Conservation (phyloP, 768 basidiomycete species). For the Agaricus blazei region DNA sequence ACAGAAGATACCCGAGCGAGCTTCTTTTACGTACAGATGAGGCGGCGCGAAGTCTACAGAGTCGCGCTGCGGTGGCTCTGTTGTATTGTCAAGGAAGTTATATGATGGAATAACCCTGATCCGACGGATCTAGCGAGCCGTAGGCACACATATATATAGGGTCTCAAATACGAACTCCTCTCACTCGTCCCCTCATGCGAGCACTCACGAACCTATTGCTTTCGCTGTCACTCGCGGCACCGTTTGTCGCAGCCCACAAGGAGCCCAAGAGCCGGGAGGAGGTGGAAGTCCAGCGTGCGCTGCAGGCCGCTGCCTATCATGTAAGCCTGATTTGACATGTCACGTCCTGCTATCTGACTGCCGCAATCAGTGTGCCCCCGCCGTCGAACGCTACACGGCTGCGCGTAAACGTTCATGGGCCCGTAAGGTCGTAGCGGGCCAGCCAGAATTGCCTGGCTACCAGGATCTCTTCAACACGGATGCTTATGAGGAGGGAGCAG, state of each 20-base stretch:
- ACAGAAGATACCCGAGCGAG: too few relatives aligned
- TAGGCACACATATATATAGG: background rate
- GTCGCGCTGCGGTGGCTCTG: too few relatives aligned
- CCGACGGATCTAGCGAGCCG: conserved; percentile 1
- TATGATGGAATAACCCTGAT: background rate
- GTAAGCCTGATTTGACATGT: conserved; percentile 21
- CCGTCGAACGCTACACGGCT: conserved; percentile 46
- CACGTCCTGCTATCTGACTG: background rate
- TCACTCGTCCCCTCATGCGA: conserved; percentile 4
- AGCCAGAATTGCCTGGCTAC: conserved; percentile 31
- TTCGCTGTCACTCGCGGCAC: conserved; percentile 15
- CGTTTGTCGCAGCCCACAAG: conserved; percentile 31
- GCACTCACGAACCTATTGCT: conserved; percentile 13
- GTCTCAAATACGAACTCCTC: background rate
- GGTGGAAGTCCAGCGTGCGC: conserved; percentile 40
- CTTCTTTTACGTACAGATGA: too few relatives aligned
- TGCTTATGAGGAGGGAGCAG: conserved; percentile 27
- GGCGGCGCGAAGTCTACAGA: too few relatives aligned
- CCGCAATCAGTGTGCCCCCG: conserved; percentile 41
- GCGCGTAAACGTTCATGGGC: conserved; percentile 43
- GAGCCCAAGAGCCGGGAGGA: conserved; percentile 40
- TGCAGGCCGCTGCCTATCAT: conserved; percentile 50
- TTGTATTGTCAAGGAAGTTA: too few relatives aligned
- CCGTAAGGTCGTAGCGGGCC: conserved; percentile 37
- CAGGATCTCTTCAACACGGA: conserved; percentile 38